Percentiles rank a stretch among this genome's conserved stretches.
Conservation (phyloP, 257 asterid species). For the Nicotiana sylvestris region DNA sequence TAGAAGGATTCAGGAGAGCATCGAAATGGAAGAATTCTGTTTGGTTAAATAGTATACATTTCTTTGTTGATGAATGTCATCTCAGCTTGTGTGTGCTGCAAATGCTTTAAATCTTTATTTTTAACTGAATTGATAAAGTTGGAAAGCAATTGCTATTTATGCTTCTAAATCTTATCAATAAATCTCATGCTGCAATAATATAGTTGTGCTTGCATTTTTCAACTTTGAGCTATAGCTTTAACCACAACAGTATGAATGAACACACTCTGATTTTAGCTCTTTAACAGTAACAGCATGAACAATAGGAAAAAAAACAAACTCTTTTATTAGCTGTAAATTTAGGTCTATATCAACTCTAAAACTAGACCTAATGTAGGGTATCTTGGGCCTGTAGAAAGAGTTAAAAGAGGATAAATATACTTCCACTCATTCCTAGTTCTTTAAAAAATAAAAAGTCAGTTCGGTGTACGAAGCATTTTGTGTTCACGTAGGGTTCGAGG, state of each 20-base stretch:
- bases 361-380: no score
- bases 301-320: not conserved
- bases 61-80: not conserved
- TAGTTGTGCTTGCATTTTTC: not conserved
- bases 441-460: no score
- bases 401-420: no score
- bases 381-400: no score
- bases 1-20: not conserved
- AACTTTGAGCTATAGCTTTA: not conserved
- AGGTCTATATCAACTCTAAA: no score
- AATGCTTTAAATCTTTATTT: not conserved
- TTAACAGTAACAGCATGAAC: not conserved
- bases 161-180: not conserved
- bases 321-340: no score
- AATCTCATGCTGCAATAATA: not conserved
- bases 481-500: no score
- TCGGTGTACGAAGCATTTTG: no score
- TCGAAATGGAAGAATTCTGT: not conserved
- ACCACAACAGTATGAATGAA: not conserved
- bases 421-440: no score
- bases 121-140: not conserved
- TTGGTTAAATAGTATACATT: conserved; percentile 1
- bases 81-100: conserved; percentile 3
- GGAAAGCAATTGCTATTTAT: conserved; percentile 8
- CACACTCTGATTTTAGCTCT: not conserved